Evolutionary conservation across 768 basidiomycete species (phyloP).

Genomic region (Auricularia sp.): DNA sequence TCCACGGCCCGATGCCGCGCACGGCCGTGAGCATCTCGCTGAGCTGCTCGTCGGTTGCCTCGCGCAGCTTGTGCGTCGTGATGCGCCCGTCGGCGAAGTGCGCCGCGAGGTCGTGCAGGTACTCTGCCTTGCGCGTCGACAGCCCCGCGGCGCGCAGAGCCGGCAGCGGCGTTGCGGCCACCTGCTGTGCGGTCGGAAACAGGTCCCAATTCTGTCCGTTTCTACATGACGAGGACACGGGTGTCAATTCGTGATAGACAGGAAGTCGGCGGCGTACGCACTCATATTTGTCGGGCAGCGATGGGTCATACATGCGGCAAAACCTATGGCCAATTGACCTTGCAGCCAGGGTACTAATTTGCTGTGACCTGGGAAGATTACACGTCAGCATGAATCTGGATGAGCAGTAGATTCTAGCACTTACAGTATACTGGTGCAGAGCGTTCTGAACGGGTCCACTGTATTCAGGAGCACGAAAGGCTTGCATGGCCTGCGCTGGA

Average conservation of each 20-base stretch:
- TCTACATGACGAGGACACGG: neutral
- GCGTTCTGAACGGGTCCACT: constrained; percentile 79
- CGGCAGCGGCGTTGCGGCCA: constrained; percentile 47
- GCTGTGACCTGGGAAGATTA: constrained; percentile 44
- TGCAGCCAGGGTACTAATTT: constrained; percentile 83
- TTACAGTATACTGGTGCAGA: constrained; percentile 64
- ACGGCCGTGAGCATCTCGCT: constrained; percentile 66
- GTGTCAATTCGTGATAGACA: neutral
- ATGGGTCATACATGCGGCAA: constrained; percentile 60
- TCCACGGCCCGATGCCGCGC: constrained; percentile 64
- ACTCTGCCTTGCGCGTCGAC: constrained; percentile 81
- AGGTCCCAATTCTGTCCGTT: constrained; percentile 20
- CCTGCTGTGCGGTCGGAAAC: constrained; percentile 66
- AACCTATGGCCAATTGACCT: constrained; percentile 75
- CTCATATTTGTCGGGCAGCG: constrained; percentile 56
- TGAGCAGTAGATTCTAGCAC: constrained; percentile 12
- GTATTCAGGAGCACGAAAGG: constrained; percentile 66
- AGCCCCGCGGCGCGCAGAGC: constrained; percentile 65
- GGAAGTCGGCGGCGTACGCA: neutral
- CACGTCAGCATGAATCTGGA: constrained; percentile 1
- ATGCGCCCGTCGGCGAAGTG: constrained; percentile 76
- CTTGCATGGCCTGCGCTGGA: constrained; percentile 53
- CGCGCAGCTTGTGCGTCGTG: constrained; percentile 57
- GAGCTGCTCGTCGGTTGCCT: constrained; percentile 68
- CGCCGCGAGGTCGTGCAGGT: constrained; percentile 68